Evolutionary conservation across 768 basidiomycete genomes (phyloP), one percentile per base, ranked within the genome.

Genomic region (Leccinum arenicola): DNA sequence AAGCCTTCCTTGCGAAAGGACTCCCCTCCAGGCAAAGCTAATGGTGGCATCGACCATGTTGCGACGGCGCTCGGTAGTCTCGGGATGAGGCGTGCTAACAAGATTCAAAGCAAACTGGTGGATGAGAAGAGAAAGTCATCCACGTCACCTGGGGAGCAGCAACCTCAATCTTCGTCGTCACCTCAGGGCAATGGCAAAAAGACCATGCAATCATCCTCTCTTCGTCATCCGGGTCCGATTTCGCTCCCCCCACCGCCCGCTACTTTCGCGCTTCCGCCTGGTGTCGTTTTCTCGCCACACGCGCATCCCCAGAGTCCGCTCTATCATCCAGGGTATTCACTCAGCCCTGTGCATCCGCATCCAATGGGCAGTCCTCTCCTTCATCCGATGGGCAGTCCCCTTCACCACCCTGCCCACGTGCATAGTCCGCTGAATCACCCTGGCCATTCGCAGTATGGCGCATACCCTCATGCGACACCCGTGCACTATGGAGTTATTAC

Each of bases 171-270:
- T 19, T 38, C 61, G 11, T 50, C 68, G 31, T 47, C 62, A 21
- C 2, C 53, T 51, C 69, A 64, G n/a, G 49, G 55, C 0, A 56
- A 64, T 12, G 54, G 59, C 47, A 62, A 62, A 60, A 68, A 62
- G 53, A 43, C 64, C 3, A 29, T 58, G 4, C 66, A 69, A 23
- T 58, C 69, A 25, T 61, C 61, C 47, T 76, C 78, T 57, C 78
- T 77, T 40, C 79, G 85, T 50, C 88, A 87, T 62, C 89, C 89
- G 1, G 88, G 88, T 1, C 84, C 83, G 2, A 91, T 91, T 53
- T 72, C 84, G 2, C 80, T 87, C 31, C 91, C 85, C 31, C 89
- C 85, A 1, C 85, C 85, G 1, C 85, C 81, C 1, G 80, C 77
- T 23, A 68, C 75, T 15, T 78, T 79, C 31, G 73, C 77, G 4